Evolutionary conservation across 768 basidiomycete genomes (phyloP), one percentile per base, ranked within the genome.

Genomic region (Tubosaeta sp.): DNA sequence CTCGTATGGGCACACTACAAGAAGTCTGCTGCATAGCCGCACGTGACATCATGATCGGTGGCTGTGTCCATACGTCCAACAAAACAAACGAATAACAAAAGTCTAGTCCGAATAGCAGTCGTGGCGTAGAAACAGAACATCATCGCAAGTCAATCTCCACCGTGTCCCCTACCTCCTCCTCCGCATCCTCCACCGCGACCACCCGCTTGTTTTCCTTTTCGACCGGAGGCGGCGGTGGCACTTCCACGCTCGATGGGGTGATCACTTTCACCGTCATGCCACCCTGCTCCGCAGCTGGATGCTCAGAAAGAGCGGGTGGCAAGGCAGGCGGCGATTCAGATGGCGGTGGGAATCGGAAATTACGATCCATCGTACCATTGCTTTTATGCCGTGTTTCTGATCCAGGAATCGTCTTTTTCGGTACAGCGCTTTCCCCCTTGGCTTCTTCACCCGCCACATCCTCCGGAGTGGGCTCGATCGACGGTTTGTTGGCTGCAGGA

Each of bases 121-220:
- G 35, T 39, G 48, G 37, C 26, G 22, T 31, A 29, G 33, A 48
- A 43, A 22, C 38, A 43, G 42, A 45, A 48, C 27, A 26, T 65
- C 56, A 78, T 59, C 77, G 72, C 68, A 83, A 68, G 37, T 78
- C 74, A 56, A 88, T 86, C 60, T 90, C 88, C 31, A 81, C 88
- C 6, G 86, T 90, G 65, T 85, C 86, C 0, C 88, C 89, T 43
- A 90, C 78, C 29, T 90, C 89, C 48, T 88, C 88, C 34, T 88
- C 86, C 0, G 66, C 78, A 9, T 83, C 68, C 26, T 84, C 85
- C 31, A 82, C 84, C 19, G 67, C 61, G 17, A 68, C 59, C 9
- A 68, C 70, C 55, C 71, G 63, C 48, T 71, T 64, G 32, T 69
- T 72, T 66, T 90, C 86, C 70, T 91, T 89, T 64, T 87, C 85